These are phyloP conservation scores for Heritiera littoralis DNA, from an alignment of 345 rosid species.

Conservation along the genomic window DNA sequence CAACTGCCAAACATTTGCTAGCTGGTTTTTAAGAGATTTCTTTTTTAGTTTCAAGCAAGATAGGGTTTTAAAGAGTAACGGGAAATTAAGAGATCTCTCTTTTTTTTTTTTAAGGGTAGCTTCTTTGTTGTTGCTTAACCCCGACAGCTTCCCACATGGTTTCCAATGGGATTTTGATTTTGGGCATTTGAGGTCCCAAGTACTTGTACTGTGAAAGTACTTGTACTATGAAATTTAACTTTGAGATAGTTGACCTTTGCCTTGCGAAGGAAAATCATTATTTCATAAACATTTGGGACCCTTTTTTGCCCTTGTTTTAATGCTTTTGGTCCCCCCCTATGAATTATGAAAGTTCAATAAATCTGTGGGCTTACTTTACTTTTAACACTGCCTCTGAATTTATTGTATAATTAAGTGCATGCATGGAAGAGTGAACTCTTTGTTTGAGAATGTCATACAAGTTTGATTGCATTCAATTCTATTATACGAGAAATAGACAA, in stretches of 20 bases:
- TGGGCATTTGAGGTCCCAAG: constrained; percentile 13
- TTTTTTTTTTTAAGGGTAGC: neutral
- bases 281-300: neutral
- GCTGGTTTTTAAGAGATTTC: neutral
- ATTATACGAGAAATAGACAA: neutral
- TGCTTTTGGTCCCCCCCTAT: neutral
- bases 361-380: neutral
- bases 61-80: neutral
- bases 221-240: neutral
- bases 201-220: neutral
- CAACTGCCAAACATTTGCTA: constrained; percentile 8
- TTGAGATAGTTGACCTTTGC: neutral
- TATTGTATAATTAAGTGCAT: neutral
- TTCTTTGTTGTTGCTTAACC: neutral
- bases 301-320: neutral
- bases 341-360: neutral
- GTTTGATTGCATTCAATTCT: neutral
- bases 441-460: neutral
- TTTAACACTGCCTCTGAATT: neutral
- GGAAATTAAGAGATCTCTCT: neutral
- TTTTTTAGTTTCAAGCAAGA: neutral
- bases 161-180: constrained; percentile 7
- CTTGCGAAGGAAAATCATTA: neutral
- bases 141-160: constrained; percentile 2
- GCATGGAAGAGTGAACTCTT: neutral